Percentiles rank a stretch among this genome's conserved stretches.
Evolutionary conservation across 208 protist species (phyloP).

Genomic region (Porcisia deanei): DNA sequence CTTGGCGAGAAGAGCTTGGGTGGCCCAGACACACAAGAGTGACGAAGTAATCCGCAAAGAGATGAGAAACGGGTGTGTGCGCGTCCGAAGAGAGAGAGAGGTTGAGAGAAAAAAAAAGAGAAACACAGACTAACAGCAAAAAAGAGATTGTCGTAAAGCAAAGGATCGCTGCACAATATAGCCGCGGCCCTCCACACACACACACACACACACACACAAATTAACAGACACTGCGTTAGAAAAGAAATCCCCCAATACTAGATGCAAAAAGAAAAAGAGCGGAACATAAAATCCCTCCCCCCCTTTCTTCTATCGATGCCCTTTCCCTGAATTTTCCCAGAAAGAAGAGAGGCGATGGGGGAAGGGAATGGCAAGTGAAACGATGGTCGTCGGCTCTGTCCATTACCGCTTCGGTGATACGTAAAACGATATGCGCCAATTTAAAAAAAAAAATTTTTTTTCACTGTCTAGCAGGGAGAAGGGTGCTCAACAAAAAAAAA

Average conservation of each 20-base stretch:
- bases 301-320: no score
- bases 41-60: no score
- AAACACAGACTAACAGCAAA: constrained; percentile 9
- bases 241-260: background rate
- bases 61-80: background rate
- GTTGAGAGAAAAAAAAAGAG: background rate
- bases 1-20: background rate
- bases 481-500: background rate
- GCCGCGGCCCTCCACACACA: background rate
- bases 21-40: no score
- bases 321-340: no score
- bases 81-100: background rate
- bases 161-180: background rate
- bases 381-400: background rate
- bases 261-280: background rate
- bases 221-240: background rate
- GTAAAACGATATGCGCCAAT: background rate
- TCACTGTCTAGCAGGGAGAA: background rate
- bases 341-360: background rate
- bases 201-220: background rate
- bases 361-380: background rate
- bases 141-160: no score
- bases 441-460: no score
- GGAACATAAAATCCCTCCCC: background rate
- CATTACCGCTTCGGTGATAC: background rate